phyloP scores from a whole-genome alignment of 1,139 yeast genomes.

The Suhomyces panamericanus region DNA sequence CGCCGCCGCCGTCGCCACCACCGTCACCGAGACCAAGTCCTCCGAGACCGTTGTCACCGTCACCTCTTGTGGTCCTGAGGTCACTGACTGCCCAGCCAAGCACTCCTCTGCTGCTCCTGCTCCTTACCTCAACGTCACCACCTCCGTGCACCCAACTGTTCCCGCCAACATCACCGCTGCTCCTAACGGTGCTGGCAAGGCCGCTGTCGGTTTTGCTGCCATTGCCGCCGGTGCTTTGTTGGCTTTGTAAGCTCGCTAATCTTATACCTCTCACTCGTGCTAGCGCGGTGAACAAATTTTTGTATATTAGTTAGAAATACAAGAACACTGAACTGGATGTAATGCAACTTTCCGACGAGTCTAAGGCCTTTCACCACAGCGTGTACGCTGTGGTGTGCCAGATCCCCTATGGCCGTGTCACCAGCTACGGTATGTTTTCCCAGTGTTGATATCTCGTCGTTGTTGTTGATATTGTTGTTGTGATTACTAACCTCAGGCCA shows the following conservation, averaged over 20 bases:
- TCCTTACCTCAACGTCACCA: constrained; percentile 16
- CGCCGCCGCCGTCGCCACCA: constrained; percentile 25
- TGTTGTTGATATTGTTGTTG: too few relatives aligned
- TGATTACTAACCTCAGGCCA: constrained; percentile 49
- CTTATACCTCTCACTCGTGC: constrained; percentile 6
- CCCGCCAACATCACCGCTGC: constrained; percentile 27
- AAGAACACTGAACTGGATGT: background rate
- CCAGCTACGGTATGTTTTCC: constrained; percentile 58
- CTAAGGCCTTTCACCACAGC: constrained; percentile 57
- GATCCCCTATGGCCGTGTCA: constrained; percentile 67
- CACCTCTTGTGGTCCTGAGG: constrained; percentile 27
- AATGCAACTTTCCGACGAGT: constrained; percentile 45
- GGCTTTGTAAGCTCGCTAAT: constrained; percentile 27
- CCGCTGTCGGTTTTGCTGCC: constrained; percentile 31
- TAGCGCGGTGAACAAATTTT: constrained; percentile 2
- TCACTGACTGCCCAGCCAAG: constrained; percentile 29
- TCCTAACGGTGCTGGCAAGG: constrained; percentile 28
- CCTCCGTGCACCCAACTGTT: constrained; percentile 18
- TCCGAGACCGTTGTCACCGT: constrained; percentile 27
- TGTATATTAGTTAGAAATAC: constrained; percentile 14
- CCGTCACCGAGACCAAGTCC: constrained; percentile 22
- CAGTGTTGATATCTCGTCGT: too few relatives aligned
- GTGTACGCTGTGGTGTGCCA: constrained; percentile 55
- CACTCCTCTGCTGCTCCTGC: constrained; percentile 22
- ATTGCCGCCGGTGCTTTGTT: constrained; percentile 38